Evolutionary conservation across 2,329 filamentous ascomycete species (phyloP).

Genomic region (Aureobasidium subglaciale): DNA sequence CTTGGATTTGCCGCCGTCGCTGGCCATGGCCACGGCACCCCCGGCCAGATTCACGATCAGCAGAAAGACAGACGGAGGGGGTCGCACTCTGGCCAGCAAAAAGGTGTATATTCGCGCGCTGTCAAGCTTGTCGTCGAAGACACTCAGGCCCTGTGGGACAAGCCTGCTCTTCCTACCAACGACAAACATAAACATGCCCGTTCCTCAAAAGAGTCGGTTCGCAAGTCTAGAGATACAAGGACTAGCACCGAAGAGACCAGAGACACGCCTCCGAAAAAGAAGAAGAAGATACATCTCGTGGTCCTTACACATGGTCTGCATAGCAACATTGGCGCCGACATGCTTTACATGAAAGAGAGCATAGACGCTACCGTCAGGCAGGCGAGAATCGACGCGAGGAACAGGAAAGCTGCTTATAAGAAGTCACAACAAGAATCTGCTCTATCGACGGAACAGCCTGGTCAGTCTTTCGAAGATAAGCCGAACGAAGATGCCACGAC

Average conservation of each 20-base stretch:
- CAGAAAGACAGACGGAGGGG: constrained; percentile 58
- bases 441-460: constrained; percentile 19
- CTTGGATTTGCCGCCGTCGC: constrained; percentile 54
- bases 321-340: constrained; percentile 90
- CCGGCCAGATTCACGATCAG: constrained; percentile 70
- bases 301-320: constrained; percentile 90
- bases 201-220: constrained; percentile 17
- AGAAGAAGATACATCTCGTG: constrained; percentile 81
- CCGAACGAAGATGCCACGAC: constrained; percentile 29
- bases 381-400: constrained; percentile 62
- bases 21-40: constrained; percentile 45
- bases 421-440: constrained; percentile 17
- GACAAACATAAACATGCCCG: constrained; percentile 21
- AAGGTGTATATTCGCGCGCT: constrained; percentile 78
- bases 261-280: constrained; percentile 40
- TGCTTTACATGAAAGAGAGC: constrained; percentile 95
- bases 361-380: constrained; percentile 78
- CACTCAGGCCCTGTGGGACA: constrained; percentile 86
- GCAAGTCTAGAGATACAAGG: constrained; percentile 5
- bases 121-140: constrained; percentile 76
- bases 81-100: constrained; percentile 60
- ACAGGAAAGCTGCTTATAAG: constrained; percentile 40
- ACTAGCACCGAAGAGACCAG: constrained; percentile 17
- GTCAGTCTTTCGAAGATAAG: constrained; percentile 24
- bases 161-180: constrained; percentile 61